Percentiles rank a stretch among this genome's conserved stretches.
Conservation (phyloP, 148 eudicot genomes). For the Chenopodium formosanum region DNA sequence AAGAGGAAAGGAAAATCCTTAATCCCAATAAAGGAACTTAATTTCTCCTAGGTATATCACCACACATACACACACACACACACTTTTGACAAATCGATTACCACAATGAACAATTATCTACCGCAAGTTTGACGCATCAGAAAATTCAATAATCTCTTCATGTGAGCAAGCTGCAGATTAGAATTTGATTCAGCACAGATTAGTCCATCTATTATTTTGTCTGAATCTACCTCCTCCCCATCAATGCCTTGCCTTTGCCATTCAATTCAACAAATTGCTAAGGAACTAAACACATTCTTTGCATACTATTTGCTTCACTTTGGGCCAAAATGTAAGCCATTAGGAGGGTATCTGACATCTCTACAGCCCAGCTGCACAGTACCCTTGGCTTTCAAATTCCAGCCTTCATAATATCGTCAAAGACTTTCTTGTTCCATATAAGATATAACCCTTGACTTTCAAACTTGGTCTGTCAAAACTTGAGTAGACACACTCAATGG, state of each 20-base stretch:
- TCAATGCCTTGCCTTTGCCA: not conserved
- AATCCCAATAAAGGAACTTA: not conserved
- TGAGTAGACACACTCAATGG: too few species aligned
- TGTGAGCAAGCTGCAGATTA: not conserved
- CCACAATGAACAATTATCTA: not conserved
- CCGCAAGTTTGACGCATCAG: not conserved
- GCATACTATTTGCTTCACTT: not conserved
- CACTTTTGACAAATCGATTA: not conserved
- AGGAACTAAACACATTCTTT: not conserved
- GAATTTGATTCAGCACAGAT: not conserved
- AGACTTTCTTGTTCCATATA: not conserved
- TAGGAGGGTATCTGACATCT: not conserved
- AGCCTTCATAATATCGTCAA: not conserved
- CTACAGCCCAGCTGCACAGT: not conserved
- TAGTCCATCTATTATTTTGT: not conserved
- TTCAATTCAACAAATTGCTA: not conserved
- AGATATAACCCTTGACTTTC: too few species aligned
- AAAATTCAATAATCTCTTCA: not conserved
- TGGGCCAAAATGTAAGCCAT: not conserved
- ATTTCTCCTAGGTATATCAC: not conserved
- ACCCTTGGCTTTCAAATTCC: not conserved
- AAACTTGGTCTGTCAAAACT: too few species aligned
- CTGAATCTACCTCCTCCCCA: not conserved
- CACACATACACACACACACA: not conserved
- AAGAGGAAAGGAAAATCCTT: too few species aligned